A percentile compares a stretch with the other conserved stretches of the same genome.
These are phyloP conservation scores for Syzygium malaccense DNA, from an alignment of 441 rosid species.

Conservation along the genomic window DNA sequence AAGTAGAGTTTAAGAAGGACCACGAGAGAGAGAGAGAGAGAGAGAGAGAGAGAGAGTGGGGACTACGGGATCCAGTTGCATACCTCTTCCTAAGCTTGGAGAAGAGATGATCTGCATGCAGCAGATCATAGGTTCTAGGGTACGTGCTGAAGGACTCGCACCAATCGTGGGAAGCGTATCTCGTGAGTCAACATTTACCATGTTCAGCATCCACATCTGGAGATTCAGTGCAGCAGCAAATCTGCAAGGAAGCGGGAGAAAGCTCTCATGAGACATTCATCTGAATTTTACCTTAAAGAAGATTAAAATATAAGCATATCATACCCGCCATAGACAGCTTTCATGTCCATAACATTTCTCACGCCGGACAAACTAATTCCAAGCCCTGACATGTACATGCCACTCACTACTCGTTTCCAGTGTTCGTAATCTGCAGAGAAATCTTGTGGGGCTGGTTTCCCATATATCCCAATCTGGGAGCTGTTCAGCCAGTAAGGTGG, in stretches of 20 bases:
- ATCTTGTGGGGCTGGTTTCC: constrained; percentile 80
- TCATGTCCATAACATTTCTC: constrained; percentile 88
- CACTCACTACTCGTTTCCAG: constrained; percentile 68
- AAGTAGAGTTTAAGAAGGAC: not conserved
- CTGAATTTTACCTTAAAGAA: not conserved
- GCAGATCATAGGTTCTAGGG: constrained; percentile 77
- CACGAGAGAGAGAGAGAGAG: not conserved
- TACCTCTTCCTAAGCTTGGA: constrained; percentile 71
- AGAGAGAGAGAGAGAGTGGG: not conserved
- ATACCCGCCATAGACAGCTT: constrained; percentile 95
- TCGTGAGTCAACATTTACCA: constrained; percentile 69
- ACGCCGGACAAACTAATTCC: constrained; percentile 82
- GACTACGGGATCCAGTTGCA: not conserved
- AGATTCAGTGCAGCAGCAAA: constrained; percentile 81
- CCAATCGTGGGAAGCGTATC: constrained; percentile 93
- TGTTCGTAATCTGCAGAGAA: constrained; percentile 65
- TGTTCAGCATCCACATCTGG: constrained; percentile 77
- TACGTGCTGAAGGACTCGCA: constrained; percentile 95
- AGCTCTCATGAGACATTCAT: not conserved
- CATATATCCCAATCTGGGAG: constrained; percentile 87
- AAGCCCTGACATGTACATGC: constrained; percentile 61
- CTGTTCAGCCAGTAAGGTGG: constrained; percentile 82
- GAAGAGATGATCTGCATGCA: constrained; percentile 94
- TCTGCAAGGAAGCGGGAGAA: constrained; percentile 23
- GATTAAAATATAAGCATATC: not conserved